Evolutionary conservation across 73 alveolate genomes (phyloP).

Genomic region (Stentor roeselii): DNA sequence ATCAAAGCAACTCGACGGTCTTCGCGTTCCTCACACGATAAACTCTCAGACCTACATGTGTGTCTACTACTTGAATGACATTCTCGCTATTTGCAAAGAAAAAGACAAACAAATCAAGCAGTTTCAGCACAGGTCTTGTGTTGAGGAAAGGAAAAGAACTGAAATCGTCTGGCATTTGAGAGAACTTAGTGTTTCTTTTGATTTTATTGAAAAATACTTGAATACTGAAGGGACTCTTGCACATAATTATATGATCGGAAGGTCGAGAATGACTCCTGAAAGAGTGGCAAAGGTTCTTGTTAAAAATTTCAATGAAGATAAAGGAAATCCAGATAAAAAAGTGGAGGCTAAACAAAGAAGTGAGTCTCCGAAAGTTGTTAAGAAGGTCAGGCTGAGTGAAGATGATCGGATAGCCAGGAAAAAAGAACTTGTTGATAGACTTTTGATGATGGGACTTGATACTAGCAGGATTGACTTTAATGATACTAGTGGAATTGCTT

Average conservation of each 20-base stretch:
- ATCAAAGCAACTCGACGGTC: neutral
- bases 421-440: conserved; percentile 14
- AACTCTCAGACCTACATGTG: neutral
- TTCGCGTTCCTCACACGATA: conserved; percentile 10
- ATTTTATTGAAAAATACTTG: neutral
- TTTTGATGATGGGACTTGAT: neutral
- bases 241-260: conserved; percentile 12
- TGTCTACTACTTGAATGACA: conserved; percentile 12
- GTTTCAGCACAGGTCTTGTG: neutral
- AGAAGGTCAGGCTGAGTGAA: neutral
- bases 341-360: neutral
- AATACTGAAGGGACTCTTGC: neutral
- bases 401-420: neutral
- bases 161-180: neutral
- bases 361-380: neutral
- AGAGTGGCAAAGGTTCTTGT: neutral
- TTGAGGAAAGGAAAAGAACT: neutral
- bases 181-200: neutral
- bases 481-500: neutral
- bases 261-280: neutral
- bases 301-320: neutral
- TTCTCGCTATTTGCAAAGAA: neutral
- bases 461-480: neutral
- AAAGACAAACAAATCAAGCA: neutral
- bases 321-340: neutral